Conservation (phyloP, 2,329 filamentous ascomycete genomes). For the Diaporthe batatas region DNA sequence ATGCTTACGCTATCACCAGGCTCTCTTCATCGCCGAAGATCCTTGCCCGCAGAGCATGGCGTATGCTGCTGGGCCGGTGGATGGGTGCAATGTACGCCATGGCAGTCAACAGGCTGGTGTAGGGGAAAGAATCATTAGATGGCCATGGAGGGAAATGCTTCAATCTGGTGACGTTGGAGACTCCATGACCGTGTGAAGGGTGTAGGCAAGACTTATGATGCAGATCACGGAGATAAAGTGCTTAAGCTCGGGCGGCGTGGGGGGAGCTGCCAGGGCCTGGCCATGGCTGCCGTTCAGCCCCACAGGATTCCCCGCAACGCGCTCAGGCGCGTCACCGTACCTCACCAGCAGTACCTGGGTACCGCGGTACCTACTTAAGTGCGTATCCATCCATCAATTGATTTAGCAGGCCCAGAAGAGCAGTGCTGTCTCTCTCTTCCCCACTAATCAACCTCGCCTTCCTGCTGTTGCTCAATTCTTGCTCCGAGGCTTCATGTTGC, state of each 20-base stretch:
- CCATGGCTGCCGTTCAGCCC: not conserved
- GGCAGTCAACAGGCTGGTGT: slow-evolving; percentile 2
- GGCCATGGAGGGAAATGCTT: slow-evolving; percentile 13
- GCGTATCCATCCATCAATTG: not conserved
- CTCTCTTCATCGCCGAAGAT: slow-evolving; percentile 84
- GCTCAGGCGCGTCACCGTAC: slow-evolving; percentile 7
- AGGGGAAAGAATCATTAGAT: not conserved
- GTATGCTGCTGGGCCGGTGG: slow-evolving; percentile 90
- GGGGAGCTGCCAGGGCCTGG: slow-evolving; percentile 22
- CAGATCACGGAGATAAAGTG: slow-evolving; percentile 36
- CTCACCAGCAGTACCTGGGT: not conserved
- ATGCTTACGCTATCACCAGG: slow-evolving; percentile 85
- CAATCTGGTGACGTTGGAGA: slow-evolving; percentile 11
- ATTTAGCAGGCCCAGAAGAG: not conserved
- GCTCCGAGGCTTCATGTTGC: not conserved
- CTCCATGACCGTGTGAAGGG: slow-evolving; percentile 34
- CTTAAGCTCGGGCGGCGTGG: slow-evolving; percentile 17
- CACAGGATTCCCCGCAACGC: slow-evolving; percentile 26
- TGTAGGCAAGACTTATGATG: slow-evolving; percentile 20
- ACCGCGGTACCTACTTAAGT: too few relatives aligned
- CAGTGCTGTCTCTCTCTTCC: not conserved
- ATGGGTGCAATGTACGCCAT: slow-evolving; percentile 98
- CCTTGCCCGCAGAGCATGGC: slow-evolving; percentile 85
- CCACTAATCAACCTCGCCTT: not conserved
- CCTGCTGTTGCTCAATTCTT: not conserved